phyloP scores from a whole-genome alignment of 495 filamentous ascomycete genomes.

The Penicillium nucicola region DNA sequence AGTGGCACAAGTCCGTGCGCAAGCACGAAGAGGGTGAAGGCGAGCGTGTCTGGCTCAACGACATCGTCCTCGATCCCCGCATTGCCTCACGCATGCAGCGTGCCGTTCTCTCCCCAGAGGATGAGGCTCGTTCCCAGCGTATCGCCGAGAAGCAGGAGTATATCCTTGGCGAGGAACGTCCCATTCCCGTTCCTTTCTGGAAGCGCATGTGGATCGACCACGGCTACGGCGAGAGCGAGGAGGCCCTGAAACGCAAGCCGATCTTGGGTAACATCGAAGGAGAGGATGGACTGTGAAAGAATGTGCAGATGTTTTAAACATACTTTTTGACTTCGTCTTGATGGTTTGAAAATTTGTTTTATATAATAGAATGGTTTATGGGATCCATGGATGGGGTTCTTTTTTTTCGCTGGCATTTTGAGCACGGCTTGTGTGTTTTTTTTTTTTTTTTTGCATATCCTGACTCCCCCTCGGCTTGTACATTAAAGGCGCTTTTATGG shows the following conservation, averaged over 20 bases:
- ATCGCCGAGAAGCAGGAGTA: slow-evolving; percentile 65
- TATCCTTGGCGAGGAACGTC: slow-evolving; percentile 54
- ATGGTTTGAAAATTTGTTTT: slow-evolving; percentile 1
- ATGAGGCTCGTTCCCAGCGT: slow-evolving; percentile 61
- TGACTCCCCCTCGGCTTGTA: slow-evolving; percentile 26
- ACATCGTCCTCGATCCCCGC: slow-evolving; percentile 73
- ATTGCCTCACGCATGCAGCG: slow-evolving; percentile 78
- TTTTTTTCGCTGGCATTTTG: slow-evolving; percentile 8
- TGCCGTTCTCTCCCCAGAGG: slow-evolving; percentile 60
- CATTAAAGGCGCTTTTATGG: slow-evolving; percentile 24
- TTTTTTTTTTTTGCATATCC: slow-evolving; percentile 20
- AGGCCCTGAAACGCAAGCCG: slow-evolving; percentile 36
- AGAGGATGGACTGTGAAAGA: slow-evolving; percentile 28
- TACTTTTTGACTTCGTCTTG: background rate
- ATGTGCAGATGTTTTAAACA: background rate
- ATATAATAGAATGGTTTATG: slow-evolving; percentile 17
- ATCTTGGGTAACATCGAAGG: slow-evolving; percentile 40
- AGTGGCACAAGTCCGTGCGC: slow-evolving; percentile 82
- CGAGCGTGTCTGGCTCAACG: slow-evolving; percentile 73
- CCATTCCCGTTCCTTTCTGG: slow-evolving; percentile 37
- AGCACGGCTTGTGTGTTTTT: slow-evolving; percentile 12
- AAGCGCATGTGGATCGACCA: slow-evolving; percentile 43
- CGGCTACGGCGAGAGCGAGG: slow-evolving; percentile 46
- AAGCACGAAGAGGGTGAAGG: slow-evolving; percentile 54
- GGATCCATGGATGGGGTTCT: slow-evolving; percentile 6